Conservation (phyloP, 331 rosid genomes). For the Spiraea crenata region DNA sequence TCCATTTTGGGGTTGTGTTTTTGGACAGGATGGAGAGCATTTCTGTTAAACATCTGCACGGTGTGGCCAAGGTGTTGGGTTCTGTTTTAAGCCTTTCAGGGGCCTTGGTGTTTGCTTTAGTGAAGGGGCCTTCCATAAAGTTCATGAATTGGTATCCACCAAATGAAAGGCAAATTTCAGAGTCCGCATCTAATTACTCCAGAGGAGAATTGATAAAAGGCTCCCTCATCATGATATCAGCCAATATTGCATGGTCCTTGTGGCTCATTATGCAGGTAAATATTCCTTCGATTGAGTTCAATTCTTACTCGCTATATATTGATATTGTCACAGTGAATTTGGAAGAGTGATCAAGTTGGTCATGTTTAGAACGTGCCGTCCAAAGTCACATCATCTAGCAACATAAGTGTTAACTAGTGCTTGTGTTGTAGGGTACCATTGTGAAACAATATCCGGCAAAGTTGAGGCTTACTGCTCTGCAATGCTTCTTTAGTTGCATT, state of each 20-base stretch:
- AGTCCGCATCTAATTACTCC: slow-evolving; percentile 14
- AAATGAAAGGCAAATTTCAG: slow-evolving; percentile 19
- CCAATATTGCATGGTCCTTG: slow-evolving; percentile 70
- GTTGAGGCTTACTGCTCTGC: slow-evolving; percentile 66
- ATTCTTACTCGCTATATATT: too few species aligned
- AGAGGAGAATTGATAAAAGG: slow-evolving; percentile 56
- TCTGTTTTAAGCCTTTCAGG: slow-evolving; percentile 64
- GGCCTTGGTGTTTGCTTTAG: slow-evolving; percentile 73
- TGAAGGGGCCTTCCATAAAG: slow-evolving; percentile 62
- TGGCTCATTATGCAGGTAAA: slow-evolving; percentile 90
- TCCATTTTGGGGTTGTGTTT: background rate
- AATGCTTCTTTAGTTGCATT: slow-evolving; percentile 66
- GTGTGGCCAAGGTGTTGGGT: slow-evolving; percentile 81
- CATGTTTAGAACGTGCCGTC: too few species aligned
- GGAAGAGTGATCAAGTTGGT: background rate
- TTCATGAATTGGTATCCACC: slow-evolving; percentile 44
- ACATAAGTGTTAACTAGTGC: background rate
- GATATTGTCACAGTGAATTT: background rate
- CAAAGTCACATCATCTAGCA: too few species aligned
- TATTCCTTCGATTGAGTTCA: background rate
- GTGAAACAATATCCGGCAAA: slow-evolving; percentile 82
- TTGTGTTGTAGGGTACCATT: slow-evolving; percentile 47
- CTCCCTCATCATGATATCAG: slow-evolving; percentile 72
- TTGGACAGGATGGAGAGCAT: slow-evolving; percentile 63
- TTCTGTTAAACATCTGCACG: slow-evolving; percentile 47